These are phyloP conservation scores for Silene conica DNA, from an alignment of 148 eudicot species.

Conservation along the genomic window DNA sequence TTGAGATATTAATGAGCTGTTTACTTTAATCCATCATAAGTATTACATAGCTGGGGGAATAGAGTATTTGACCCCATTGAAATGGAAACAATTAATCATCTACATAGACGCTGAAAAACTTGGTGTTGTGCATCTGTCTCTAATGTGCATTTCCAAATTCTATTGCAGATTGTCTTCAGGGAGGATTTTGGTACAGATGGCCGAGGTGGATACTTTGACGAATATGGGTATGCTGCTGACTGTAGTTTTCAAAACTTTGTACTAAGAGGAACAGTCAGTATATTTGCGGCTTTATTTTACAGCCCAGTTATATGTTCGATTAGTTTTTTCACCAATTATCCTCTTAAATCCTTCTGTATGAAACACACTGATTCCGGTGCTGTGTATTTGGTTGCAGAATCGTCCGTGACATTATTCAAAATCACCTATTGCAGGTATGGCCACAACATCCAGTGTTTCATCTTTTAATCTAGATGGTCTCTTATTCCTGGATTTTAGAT, in stretches of 20 bases:
- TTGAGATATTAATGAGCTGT: too few relatives aligned
- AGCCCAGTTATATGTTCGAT: not conserved
- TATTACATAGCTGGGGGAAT: too few relatives aligned
- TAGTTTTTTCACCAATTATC: not conserved
- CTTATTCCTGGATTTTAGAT: not conserved
- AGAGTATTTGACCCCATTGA: too few relatives aligned
- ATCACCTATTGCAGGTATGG: constrained; percentile 89
- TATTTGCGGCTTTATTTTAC: not conserved
- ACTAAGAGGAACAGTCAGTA: not conserved
- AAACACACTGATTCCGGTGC: not conserved
- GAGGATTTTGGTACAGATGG: constrained; percentile 99
- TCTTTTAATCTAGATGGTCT: not conserved
- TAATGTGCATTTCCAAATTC: constrained; percentile 12
- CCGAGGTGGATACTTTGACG: constrained; percentile 96
- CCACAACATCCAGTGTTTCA: not conserved
- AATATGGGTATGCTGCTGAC: constrained; percentile 69
- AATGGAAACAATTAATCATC: not conserved
- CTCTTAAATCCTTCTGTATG: not conserved
- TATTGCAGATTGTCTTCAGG: constrained; percentile 81
- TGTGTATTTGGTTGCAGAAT: constrained; percentile 50
- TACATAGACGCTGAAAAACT: not conserved
- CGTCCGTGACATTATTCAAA: constrained; percentile 92
- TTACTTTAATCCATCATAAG: too few relatives aligned
- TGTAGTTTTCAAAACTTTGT: not conserved
- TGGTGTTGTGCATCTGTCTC: not conserved